Conservation (phyloP, 2,329 filamentous ascomycete species). For the Diplocarpon mali region DNA sequence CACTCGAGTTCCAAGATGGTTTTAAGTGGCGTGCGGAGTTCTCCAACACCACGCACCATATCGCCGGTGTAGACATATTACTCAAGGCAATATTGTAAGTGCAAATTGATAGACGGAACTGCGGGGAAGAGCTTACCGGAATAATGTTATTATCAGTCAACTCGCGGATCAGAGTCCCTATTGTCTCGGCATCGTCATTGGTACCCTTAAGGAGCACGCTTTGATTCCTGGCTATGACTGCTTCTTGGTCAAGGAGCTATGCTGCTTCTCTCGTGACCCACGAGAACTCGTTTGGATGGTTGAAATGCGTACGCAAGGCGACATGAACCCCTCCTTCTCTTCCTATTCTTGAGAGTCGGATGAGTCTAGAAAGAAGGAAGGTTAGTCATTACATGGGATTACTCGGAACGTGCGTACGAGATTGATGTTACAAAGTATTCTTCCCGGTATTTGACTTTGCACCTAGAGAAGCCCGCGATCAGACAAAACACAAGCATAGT, state of each 20-base stretch:
- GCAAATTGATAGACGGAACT: not conserved
- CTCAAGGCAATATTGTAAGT: constrained; percentile 25
- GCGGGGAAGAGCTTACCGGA: constrained; percentile 32
- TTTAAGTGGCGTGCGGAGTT: constrained; percentile 48
- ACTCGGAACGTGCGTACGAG: too few species aligned
- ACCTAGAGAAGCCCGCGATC: too few species aligned
- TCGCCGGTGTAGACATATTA: constrained; percentile 59
- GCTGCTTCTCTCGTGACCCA: constrained; percentile 46
- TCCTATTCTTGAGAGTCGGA: constrained; percentile 39
- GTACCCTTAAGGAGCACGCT: constrained; percentile 46
- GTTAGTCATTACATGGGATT: too few species aligned
- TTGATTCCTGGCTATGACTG: constrained; percentile 49
- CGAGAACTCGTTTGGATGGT: constrained; percentile 49
- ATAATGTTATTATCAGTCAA: constrained; percentile 46
- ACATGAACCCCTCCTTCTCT: constrained; percentile 44
- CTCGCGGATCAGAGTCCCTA: constrained; percentile 40
- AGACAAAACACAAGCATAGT: too few species aligned
- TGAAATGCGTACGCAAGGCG: constrained; percentile 55
- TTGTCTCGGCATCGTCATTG: constrained; percentile 43
- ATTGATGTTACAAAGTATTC: too few species aligned
- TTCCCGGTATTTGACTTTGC: too few species aligned
- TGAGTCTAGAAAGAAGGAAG: constrained; percentile 25
- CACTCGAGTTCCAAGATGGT: constrained; percentile 48
- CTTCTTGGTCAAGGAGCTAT: constrained; percentile 37
- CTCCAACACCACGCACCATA: constrained; percentile 49